Base-by-base conservation (phyloP, 192 early-diverging fungal genomes). In the Rhizoclosmatium globosum region DNA sequence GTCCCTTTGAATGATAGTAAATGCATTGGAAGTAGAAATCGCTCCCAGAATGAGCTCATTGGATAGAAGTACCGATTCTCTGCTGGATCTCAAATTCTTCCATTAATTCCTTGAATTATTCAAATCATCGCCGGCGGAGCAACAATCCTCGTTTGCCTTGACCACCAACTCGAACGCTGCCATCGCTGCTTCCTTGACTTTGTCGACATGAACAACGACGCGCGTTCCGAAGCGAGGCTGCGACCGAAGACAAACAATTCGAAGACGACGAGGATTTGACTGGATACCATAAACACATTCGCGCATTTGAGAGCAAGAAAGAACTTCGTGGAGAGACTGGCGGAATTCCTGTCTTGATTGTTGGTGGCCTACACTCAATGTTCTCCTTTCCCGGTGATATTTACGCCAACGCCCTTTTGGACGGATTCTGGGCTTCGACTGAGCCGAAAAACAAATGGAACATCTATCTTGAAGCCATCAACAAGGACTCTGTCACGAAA, bases 191-290 rank as follows among this genome's bases (percentile, higher is more conserved):
- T 7, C 53, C 9, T 56, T 11, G 19, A 56, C 53, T 56, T 56
- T 56, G 53, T 56, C 53, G 53, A 56, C 53, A 56, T 56, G 53
- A 56, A 56, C 53, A 56, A 56, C 9, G 53, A 56, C 7, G 53
- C 53, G 53, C 7, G 19, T 7, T 19, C 53, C 19, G 9, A 56
- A 7, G 53, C 53, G 19, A 56, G 9, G 53, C 53, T 56, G n/a
- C n/a, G 53, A 56, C 53, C 53, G 53, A 11, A 19, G 7, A 19
- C 9, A 56, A 56, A 7, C 53, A 7, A 56, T 19, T 7, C 9
- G 53, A 56, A 56, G 53, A 19, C 53, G 19, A 56, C 19, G 53
- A 56, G 53, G 53, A 56, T 19, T 7, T 56, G 53, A 19, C 7
- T 19, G 53, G 53, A 19, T 7, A 56, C 19, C 9, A 56, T 7